A percentile compares a stretch with the other conserved stretches of the same genome.
These are phyloP conservation scores for Arxiozyma telluris DNA, from an alignment of 1,139 yeast species.

Conservation along the genomic window DNA sequence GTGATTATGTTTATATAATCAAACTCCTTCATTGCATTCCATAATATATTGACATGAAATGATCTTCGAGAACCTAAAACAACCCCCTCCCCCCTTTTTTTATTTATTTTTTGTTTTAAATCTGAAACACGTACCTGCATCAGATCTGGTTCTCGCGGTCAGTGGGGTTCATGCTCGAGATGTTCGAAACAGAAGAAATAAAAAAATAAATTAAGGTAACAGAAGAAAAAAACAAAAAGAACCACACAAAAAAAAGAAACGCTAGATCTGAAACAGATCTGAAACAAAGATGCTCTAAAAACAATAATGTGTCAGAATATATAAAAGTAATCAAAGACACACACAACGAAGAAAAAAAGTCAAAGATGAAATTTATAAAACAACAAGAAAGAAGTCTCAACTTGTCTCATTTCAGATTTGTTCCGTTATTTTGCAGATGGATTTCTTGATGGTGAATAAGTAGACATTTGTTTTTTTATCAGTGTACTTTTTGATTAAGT, in stretches of 20 bases:
- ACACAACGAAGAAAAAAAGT: background rate
- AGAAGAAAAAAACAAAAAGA: background rate
- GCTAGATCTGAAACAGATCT: slow-evolving; percentile 2
- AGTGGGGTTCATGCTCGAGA: background rate
- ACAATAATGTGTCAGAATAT: background rate
- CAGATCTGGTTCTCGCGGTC: background rate
- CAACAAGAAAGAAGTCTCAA: background rate
- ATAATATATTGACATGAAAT: no score
- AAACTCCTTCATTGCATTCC: background rate
- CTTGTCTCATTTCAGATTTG: background rate
- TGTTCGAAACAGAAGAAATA: background rate
- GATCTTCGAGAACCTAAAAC: background rate
- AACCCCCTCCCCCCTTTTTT: background rate
- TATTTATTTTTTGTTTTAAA: background rate
- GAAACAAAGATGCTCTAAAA: background rate
- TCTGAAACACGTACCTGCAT: background rate
- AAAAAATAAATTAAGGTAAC: background rate
- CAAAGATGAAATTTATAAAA: background rate
- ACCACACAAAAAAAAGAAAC: background rate
- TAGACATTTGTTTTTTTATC: background rate
- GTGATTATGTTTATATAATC: background rate
- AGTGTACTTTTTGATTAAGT: background rate
- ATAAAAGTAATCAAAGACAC: background rate
- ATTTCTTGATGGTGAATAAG: background rate
- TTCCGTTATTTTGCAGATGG: background rate